Conservation (phyloP, 1,284 basidiomycete genomes). For the Boletus austroedulis region DNA sequence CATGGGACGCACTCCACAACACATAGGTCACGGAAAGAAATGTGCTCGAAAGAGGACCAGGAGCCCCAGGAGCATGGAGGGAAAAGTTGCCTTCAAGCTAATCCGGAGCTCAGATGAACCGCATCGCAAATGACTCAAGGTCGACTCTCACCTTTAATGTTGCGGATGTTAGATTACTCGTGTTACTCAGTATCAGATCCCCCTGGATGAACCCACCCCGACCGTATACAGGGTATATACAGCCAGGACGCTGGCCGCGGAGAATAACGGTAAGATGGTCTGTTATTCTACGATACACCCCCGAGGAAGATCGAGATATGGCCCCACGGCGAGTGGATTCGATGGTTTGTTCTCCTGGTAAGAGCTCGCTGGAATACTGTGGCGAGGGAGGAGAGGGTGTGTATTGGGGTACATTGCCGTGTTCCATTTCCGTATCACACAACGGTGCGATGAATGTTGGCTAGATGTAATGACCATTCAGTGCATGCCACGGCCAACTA, state of each 20-base stretch:
- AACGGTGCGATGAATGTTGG: neutral
- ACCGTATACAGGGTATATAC: constrained; percentile 24
- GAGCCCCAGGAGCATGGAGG: constrained; percentile 14
- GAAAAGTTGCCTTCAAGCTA: constrained; percentile 30
- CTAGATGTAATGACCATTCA: neutral
- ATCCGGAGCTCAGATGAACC: constrained; percentile 1
- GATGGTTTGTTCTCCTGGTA: constrained; percentile 29
- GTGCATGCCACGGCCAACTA: neutral
- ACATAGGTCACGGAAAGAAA: constrained; percentile 22
- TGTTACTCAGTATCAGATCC: constrained; percentile 19
- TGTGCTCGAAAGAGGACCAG: constrained; percentile 12
- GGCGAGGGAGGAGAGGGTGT: constrained; percentile 27
- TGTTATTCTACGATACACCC: constrained; percentile 35
- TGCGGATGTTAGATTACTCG: constrained; percentile 18
- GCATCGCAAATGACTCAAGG: neutral
- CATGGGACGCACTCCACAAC: constrained; percentile 20
- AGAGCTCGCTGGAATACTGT: constrained; percentile 24
- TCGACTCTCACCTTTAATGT: constrained; percentile 23
- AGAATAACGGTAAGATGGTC: constrained; percentile 28
- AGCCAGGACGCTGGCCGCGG: constrained; percentile 23
- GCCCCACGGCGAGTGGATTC: constrained; percentile 14
- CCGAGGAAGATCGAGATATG: constrained; percentile 7
- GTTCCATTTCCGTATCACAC: constrained; percentile 23
- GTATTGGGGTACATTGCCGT: constrained; percentile 20
- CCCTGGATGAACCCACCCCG: constrained; percentile 26